Evolutionary conservation across 805 yeast genomes (phyloP), one percentile per base, ranked within the genome.

Genomic region (Allodekkera sacchari): DNA sequence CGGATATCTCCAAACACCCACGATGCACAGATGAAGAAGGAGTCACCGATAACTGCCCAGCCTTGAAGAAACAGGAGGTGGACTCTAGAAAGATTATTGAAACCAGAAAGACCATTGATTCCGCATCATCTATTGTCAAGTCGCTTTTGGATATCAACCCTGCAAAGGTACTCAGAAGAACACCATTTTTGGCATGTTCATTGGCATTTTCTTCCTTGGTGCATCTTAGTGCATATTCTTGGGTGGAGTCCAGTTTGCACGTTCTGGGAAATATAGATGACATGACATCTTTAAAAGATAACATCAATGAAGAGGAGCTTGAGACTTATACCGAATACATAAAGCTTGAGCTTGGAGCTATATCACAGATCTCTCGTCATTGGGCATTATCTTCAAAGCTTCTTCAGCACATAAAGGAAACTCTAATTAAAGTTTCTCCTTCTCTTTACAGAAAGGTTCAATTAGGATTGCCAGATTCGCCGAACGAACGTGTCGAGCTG

Each of bases 101-200:
- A 39, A 70, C 77, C 0, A 55, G 73, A 39, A 68, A 68, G 39
- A 68, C 75, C 1, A 69, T 70, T 14, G 74, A 66, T 31, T 69
- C 74, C 15, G 76, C 77, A 3, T 66, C 68, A 24, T 53, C 68
- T 13, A 65, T 70, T 15, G 64, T 68, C 2, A 63, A 59, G 34
- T 48, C 66, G 1, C 48, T 70, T 6, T 56, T 70, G 8, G 74
- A 69, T 37, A 66, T 74, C 2, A 62, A 62, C 36, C 64, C 74
- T 0, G 48, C 65, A 1, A 51, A 59, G 25, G 59, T 70, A 1
- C 32, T 55, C 8, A 56, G 60, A 23, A 52, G 77, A 43, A 68
- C 75, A 0, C 76, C 76, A 4, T 52, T 70, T 33, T 59, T 59
- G 45, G 74, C 74, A 0, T 70, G 77, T 41, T 65, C 74, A 0